Evolutionary conservation across 1,284 basidiomycete genomes (phyloP).

Genomic region (Psilocybe mexicana): DNA sequence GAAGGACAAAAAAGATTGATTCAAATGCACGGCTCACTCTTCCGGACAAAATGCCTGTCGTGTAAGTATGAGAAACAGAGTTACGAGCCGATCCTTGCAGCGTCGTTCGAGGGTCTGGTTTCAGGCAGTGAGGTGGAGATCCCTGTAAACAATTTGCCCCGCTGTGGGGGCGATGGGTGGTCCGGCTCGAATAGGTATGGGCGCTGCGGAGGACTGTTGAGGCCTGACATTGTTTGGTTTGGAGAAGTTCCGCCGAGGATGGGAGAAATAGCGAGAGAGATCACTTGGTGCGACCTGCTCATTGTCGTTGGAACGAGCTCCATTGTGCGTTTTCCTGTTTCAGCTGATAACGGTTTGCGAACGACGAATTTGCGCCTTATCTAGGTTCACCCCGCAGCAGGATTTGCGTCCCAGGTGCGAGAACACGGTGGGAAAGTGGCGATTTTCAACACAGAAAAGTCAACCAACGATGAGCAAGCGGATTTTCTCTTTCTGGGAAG

Average conservation of each 20-base stretch:
- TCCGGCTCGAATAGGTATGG: conserved; percentile 34
- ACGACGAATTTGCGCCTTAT: neutral
- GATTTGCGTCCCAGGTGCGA: conserved; percentile 30
- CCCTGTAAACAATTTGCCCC: conserved; percentile 35
- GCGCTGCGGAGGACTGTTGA: conserved; percentile 23
- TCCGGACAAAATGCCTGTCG: conserved; percentile 41
- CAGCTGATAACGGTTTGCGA: neutral
- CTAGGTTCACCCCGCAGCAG: conserved; percentile 37
- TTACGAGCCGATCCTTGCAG: conserved; percentile 14
- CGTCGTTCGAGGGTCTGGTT: conserved; percentile 10
- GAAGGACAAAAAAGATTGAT: conserved; percentile 24
- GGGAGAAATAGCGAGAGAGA: conserved; percentile 22
- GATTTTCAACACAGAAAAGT: conserved; percentile 55
- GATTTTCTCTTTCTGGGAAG: conserved; percentile 51
- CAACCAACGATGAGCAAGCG: conserved; percentile 38
- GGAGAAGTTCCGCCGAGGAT: conserved; percentile 25
- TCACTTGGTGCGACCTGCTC: conserved; percentile 36
- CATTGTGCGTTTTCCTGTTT: conserved; percentile 17
- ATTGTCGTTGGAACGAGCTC: conserved; percentile 52
- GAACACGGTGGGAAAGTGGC: conserved; percentile 41
- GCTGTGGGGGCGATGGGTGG: conserved; percentile 28
- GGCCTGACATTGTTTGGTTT: conserved; percentile 26
- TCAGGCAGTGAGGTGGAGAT: conserved; percentile 26
- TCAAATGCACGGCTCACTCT: conserved; percentile 51
- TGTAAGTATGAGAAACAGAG: conserved; percentile 32